Conservation (phyloP, 2,329 filamentous ascomycete genomes). For the Rhinocladiella similis region DNA sequence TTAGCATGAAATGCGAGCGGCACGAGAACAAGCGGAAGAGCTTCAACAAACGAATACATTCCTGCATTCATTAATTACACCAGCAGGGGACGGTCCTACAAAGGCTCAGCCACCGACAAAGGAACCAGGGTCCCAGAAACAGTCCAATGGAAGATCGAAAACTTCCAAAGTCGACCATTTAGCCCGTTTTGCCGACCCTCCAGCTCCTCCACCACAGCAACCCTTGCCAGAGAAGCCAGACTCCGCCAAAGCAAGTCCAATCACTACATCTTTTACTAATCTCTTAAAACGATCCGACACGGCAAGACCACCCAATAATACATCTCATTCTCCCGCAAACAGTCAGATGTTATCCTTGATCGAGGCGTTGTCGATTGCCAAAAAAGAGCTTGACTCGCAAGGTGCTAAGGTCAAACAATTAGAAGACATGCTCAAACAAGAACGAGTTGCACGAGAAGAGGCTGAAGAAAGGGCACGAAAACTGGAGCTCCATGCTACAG, state of each 20-base stretch:
- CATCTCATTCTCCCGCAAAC: constrained; percentile 46
- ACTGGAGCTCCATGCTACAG: constrained; percentile 61
- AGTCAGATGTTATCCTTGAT: constrained; percentile 82
- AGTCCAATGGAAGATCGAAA: constrained; percentile 48
- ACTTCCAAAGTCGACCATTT: constrained; percentile 70
- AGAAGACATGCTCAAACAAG: constrained; percentile 74
- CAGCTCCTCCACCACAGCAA: constrained; percentile 88
- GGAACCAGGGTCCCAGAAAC: constrained; percentile 44
- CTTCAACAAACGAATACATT: constrained; percentile 80
- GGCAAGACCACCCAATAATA: constrained; percentile 64
- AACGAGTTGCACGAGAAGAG: constrained; percentile 76
- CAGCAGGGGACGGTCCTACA: constrained; percentile 54
- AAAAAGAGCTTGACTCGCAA: constrained; percentile 84
- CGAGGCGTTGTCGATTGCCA: constrained; percentile 79
- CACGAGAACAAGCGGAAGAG: constrained; percentile 83
- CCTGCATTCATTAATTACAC: constrained; percentile 71
- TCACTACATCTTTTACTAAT: constrained; percentile 49
- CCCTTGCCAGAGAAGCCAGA: constrained; percentile 93
- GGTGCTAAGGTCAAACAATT: constrained; percentile 75
- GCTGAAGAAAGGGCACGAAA: constrained; percentile 80
- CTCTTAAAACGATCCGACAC: constrained; percentile 74
- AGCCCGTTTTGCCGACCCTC: constrained; percentile 85
- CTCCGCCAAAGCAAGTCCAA: constrained; percentile 51
- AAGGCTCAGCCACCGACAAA: constrained; percentile 51
- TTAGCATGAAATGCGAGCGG: constrained; percentile 86